Evolutionary conservation across 2,329 filamentous ascomycete genomes (phyloP), one percentile per base, ranked within the genome.

Genomic region (Beauveria bassiana): DNA sequence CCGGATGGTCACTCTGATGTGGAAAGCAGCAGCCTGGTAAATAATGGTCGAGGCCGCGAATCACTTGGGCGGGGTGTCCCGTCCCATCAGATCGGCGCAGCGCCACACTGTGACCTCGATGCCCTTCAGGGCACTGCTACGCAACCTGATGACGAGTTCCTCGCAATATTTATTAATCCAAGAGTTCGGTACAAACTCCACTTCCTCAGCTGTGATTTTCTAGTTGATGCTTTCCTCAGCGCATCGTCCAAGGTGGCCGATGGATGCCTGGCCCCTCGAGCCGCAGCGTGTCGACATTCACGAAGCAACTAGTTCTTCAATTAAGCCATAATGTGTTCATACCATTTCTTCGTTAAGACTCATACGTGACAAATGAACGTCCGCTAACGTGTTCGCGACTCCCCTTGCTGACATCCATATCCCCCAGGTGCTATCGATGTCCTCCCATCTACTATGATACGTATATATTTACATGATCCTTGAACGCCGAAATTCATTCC

Each of bases 261-360:
- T 14, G 2, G 3, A 34, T 59, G 31, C 45, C n/a, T 40, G n/a
- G 7, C 31, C 12, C 31, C 7, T 14, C 9, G 7, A 7, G 24
- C 43, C 42, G 3, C 38, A 3, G 18, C 8, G 6, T 34, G 49
- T 45, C 18, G 9, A 38, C 6, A 28, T 5, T 40, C 34, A 26
- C 49, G 1, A 42, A 49, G 55, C 14, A 50, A 51, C 3, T 9
- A 45, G 18, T 31, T n/a, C 4, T 10, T 20, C 22, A 16, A 14
- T 46, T 57, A 62, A 53, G 66, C 71, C 70, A 68, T 72, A 71
- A 68, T 67, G 69, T 72, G 66, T 72, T 71, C 69, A 65, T 68
- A 63, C 64, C 67, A 68, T 70, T 69, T 70, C 67, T 47, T 71
- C 70, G 66, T 71, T 61, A 69, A 69, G 64, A 67, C 68, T 71